phyloP scores from a whole-genome alignment of 768 basidiomycete genomes.

The Boletus fagicola region DNA sequence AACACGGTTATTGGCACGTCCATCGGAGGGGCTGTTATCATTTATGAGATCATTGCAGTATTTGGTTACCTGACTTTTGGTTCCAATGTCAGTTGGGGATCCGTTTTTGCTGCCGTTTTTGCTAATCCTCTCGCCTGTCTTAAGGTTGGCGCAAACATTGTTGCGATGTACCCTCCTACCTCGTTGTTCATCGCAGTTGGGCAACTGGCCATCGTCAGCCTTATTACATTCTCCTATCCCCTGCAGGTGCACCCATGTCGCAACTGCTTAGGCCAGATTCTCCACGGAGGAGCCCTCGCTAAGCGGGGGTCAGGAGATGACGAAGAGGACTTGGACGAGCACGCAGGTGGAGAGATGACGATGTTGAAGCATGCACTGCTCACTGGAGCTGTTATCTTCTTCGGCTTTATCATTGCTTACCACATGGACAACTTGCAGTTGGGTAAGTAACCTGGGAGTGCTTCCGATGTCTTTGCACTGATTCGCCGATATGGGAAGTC shows the following conservation, averaged over 20 bases:
- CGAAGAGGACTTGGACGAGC: conserved; percentile 53
- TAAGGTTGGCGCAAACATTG: conserved; percentile 90
- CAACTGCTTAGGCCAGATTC: conserved; percentile 89
- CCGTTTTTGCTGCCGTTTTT: neutral
- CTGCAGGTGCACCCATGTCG: conserved; percentile 93
- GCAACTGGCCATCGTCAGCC: conserved; percentile 85
- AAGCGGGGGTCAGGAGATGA: conserved; percentile 45
- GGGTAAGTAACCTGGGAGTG: conserved; percentile 45
- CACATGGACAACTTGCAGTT: conserved; percentile 75
- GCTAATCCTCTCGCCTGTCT: conserved; percentile 1
- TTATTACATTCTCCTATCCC: conserved; percentile 92
- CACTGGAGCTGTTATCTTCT: conserved; percentile 61
- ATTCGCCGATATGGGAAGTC: conserved; percentile 47
- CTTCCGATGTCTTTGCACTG: conserved; percentile 2
- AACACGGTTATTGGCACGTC: conserved; percentile 85
- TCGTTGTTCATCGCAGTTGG: conserved; percentile 92
- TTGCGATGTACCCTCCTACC: conserved; percentile 90
- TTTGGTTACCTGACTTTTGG: conserved; percentile 96
- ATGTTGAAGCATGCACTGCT: conserved; percentile 64
- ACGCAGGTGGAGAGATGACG: conserved; percentile 61
- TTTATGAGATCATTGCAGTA: conserved; percentile 85
- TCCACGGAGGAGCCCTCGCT: conserved; percentile 44
- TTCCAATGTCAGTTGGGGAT: conserved; percentile 54
- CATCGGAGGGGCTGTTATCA: conserved; percentile 78
- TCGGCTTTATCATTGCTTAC: conserved; percentile 72